These are phyloP conservation scores for Paracoccidioides lutzii DNA, from an alignment of 2,329 filamentous ascomycete genomes.

Conservation along the genomic window DNA sequence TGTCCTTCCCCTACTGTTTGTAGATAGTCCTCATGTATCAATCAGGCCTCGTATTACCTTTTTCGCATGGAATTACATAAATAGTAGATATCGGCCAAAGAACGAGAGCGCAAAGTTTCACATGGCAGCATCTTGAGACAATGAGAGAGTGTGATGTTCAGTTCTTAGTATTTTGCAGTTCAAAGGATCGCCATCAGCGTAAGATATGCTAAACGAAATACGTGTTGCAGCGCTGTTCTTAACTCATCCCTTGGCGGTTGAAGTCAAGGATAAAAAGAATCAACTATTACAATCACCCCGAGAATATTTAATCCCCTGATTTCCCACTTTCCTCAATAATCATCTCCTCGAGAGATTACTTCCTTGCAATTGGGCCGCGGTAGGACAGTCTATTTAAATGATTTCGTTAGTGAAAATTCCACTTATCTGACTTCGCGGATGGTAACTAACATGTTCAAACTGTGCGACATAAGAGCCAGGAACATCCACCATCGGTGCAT, in stretches of 20 bases:
- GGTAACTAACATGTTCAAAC: conserved; percentile 42
- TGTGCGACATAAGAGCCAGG: conserved; percentile 51
- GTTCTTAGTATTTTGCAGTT: neutral
- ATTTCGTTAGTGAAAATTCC: conserved; percentile 6
- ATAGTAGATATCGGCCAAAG: too few species aligned
- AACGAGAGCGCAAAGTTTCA: too few species aligned
- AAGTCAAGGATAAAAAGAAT: neutral
- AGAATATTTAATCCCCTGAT: neutral
- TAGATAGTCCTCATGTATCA: too few species aligned
- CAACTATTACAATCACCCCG: neutral
- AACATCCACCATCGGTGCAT: conserved; percentile 45
- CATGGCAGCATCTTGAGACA: too few species aligned
- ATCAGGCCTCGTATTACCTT: too few species aligned
- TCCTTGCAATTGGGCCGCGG: conserved; percentile 37
- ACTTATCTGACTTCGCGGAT: conserved; percentile 15
- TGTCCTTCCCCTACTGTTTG: too few species aligned
- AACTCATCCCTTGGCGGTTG: neutral
- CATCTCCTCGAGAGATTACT: conserved; percentile 40
- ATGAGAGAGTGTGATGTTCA: neutral
- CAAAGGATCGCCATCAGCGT: neutral
- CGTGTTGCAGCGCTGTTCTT: neutral
- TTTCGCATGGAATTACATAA: too few species aligned
- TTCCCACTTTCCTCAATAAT: conserved; percentile 32
- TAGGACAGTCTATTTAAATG: conserved; percentile 33
- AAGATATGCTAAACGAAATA: neutral